Conservation (phyloP, 768 basidiomycete species). For the Leucocoprinus sp. region DNA sequence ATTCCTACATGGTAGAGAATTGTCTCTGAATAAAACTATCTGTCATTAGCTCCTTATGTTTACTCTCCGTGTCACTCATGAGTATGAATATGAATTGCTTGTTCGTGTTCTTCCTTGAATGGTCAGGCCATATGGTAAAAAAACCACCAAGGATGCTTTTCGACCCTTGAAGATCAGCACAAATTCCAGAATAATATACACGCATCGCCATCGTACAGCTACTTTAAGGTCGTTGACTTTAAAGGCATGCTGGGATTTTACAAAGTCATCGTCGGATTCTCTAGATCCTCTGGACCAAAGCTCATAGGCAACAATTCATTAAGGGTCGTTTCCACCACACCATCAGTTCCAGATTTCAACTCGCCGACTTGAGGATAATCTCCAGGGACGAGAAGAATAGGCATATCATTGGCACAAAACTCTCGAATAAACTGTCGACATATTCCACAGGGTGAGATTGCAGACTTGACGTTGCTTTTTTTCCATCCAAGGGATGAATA, state of each 20-base stretch:
- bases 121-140: too few species aligned
- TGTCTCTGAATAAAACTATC: neutral
- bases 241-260: too few species aligned
- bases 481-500: neutral
- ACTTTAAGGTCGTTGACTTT: too few species aligned
- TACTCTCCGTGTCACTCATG: too few species aligned
- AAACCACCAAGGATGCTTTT: too few species aligned
- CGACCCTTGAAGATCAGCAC: too few species aligned
- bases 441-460: constrained; percentile 85
- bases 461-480: constrained; percentile 54
- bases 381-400: constrained; percentile 61
- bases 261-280: too few species aligned
- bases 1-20: constrained; percentile 12
- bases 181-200: too few species aligned
- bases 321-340: constrained; percentile 57
- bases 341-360: constrained; percentile 34
- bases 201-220: too few species aligned
- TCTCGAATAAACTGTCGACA: constrained; percentile 90
- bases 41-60: too few species aligned
- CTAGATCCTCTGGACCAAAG: constrained; percentile 83
- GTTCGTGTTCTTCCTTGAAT: too few species aligned
- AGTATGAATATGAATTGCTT: too few species aligned
- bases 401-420: constrained; percentile 70
- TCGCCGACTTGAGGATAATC: constrained; percentile 40
- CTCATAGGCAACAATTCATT: constrained; percentile 74